Conservation (phyloP, 805 yeast genomes). For the Ogataea glucozyma region DNA sequence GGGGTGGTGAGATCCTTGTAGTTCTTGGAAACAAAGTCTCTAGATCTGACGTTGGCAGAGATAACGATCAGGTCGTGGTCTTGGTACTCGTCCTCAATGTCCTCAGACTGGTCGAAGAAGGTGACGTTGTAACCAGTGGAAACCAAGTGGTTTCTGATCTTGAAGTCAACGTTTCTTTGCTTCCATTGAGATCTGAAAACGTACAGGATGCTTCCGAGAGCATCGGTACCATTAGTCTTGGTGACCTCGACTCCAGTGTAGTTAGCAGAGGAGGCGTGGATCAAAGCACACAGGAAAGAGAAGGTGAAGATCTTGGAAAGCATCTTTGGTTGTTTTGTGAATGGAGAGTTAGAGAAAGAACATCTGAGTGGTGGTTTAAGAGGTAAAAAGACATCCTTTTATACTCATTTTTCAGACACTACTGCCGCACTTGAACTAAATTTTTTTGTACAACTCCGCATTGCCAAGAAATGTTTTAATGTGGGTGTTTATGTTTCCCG, state of each 20-base stretch:
- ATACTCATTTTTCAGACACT: too few species aligned
- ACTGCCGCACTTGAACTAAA: too few species aligned
- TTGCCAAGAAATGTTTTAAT: too few species aligned
- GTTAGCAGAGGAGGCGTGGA: conserved; percentile 4
- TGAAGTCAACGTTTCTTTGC: conserved; percentile 4
- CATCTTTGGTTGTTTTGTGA: not conserved
- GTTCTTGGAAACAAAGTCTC: conserved; percentile 2
- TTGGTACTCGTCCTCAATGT: not conserved
- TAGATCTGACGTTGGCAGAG: conserved; percentile 6
- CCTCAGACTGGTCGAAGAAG: conserved; percentile 4
- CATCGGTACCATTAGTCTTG: conserved; percentile 6
- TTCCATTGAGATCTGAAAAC: conserved; percentile 7
- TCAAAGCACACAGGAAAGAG: not conserved
- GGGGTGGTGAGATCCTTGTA: conserved; percentile 1
- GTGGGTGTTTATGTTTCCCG: too few species aligned
- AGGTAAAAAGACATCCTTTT: too few species aligned
- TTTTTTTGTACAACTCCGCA: too few species aligned
- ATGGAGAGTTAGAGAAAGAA: too few species aligned
- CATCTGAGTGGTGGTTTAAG: too few species aligned
- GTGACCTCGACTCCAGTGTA: conserved; percentile 5
- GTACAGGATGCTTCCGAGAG: conserved; percentile 5
- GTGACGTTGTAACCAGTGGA: conserved; percentile 6
- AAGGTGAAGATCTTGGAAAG: not conserved
- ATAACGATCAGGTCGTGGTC: conserved; percentile 4
- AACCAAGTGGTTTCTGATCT: conserved; percentile 5